Base-by-base conservation (phyloP, 257 asterid genomes). In the Henckelia pumila region DNA sequence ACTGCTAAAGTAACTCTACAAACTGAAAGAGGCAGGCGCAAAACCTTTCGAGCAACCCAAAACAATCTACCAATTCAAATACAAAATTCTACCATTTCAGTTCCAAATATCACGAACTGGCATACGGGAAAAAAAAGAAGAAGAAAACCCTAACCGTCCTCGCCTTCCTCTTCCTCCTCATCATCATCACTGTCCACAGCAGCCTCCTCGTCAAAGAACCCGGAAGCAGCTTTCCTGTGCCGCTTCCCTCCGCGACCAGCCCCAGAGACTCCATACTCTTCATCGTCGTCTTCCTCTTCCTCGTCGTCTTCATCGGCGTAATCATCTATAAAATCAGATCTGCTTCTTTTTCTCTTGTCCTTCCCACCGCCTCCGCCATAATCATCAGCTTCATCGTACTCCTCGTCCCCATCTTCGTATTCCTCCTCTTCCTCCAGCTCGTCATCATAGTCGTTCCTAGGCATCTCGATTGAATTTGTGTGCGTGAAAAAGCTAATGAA, bases 151-250 rank as follows among this genome's bases (percentile, higher is more conserved):
- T 82, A 72, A 90, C 97, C 97, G 67, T 90, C 99, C 61, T 90
- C 99, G 72, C 83, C 96, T 52, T 88, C 99, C 57, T 90, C 96
- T 24, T 94, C 99, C 35, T 94, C 97, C 77, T 93, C 98, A 0
- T 93, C 98, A 1, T 86, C 97, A 24, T 88, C 98, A 71, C 86
- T 89, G 59, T 88, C 96, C 66, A 88, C 97, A 3, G 71, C 78
- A 11, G 96, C 96, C 72, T 93, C 96, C 62, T 79, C 83, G 22
- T 93, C 98, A 56, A 93, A 86, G 66, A 84, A 87, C 8, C 81
- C 71, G 23, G 87, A 78, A 0, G 78, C 84, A 4, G 85, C 69
- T 77, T 74, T 73, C 69, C 80, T 69, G 50, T 80, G 83, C 24
- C 79, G 75, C 72, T 72, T 79, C 32, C 82, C 82, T 5, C 73